Conservation (phyloP, 768 basidiomycete species). For the Hericium alpestre region DNA sequence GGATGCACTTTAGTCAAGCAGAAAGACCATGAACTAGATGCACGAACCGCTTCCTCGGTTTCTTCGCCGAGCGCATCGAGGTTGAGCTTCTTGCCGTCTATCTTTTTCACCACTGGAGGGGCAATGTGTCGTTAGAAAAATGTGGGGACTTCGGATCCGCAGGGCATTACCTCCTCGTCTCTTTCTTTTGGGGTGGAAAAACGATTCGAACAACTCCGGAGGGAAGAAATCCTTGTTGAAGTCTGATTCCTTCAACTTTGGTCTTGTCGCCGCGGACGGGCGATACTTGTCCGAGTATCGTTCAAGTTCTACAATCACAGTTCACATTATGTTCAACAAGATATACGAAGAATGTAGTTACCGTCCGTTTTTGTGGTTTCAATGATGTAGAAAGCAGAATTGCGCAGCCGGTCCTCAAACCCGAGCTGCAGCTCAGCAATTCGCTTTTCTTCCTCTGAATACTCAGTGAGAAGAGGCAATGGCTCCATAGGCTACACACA, state of each 20-base stretch:
- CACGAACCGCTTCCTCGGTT: conserved; percentile 5
- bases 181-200: conserved; percentile 69
- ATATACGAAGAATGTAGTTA: conserved; percentile 12
- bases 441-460: conserved; percentile 52
- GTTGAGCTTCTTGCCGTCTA: conserved; percentile 4
- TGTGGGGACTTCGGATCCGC: too few species aligned
- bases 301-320: conserved; percentile 44
- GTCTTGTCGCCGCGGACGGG: conserved; percentile 46
- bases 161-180: conserved; percentile 32
- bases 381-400: conserved; percentile 65
- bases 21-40: neutral
- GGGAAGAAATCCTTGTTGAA: conserved; percentile 75
- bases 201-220: conserved; percentile 59
- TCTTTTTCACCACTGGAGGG: conserved; percentile 3
- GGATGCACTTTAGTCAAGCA: neutral
- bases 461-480: conserved; percentile 59
- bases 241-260: conserved; percentile 58
- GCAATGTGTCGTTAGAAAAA: neutral
- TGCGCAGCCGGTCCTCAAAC: conserved; percentile 52
- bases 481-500: conserved; percentile 47
- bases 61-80: conserved; percentile 11
- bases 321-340: neutral
- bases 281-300: conserved; percentile 82
- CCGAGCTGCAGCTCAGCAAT: conserved; percentile 59
- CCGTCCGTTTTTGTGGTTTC: conserved; percentile 60